Percentiles rank a stretch among this genome's conserved stretches.
These are phyloP conservation scores for Monilinia fructicola DNA, from an alignment of 2,329 filamentous ascomycete species.

Conservation along the genomic window DNA sequence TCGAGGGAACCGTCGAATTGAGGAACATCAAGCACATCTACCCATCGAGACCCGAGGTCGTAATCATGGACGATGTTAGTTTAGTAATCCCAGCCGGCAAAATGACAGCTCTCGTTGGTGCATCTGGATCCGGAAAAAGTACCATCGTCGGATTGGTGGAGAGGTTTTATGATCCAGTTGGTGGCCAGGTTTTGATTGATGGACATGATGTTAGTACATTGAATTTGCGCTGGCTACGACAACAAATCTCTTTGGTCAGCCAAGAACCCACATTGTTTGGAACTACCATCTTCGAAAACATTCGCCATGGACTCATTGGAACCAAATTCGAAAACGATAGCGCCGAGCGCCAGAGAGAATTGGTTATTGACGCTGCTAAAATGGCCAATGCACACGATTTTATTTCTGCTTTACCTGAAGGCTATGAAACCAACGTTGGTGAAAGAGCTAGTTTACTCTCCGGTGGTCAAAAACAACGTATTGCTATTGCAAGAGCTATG, in stretches of 20 bases:
- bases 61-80: constrained; percentile 80
- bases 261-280: constrained; percentile 92
- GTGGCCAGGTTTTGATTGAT: constrained; percentile 76
- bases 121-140: constrained; percentile 91
- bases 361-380: constrained; percentile 78
- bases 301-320: constrained; percentile 85
- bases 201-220: constrained; percentile 77
- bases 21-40: constrained; percentile 89
- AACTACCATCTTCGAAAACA: constrained; percentile 86
- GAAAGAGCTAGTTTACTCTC: constrained; percentile 90
- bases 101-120: constrained; percentile 88
- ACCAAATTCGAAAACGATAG: constrained; percentile 69
- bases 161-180: constrained; percentile 88
- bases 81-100: constrained; percentile 83
- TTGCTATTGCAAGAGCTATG: constrained; percentile 87
- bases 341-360: constrained; percentile 65
- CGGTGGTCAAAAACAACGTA: constrained; percentile 94
- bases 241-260: constrained; percentile 88
- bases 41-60: constrained; percentile 85
- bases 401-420: constrained; percentile 75
- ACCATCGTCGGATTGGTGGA: constrained; percentile 93
- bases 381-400: constrained; percentile 97
- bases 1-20: constrained; percentile 78
- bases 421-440: constrained; percentile 92
- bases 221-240: constrained; percentile 87